Conservation (phyloP, 208 protist genomes). For the Trypanosoma lewisi region DNA sequence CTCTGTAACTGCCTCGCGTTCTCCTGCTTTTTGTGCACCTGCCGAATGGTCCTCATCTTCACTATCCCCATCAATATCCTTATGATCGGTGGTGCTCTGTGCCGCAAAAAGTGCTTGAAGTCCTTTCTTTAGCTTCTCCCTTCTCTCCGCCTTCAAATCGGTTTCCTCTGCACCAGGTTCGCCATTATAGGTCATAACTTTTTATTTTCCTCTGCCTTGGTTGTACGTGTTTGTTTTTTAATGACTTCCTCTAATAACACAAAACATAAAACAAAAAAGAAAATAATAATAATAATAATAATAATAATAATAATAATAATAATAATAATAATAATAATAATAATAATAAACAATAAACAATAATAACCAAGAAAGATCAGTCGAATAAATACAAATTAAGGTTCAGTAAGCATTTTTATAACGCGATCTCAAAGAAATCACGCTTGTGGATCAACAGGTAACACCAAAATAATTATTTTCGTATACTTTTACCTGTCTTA, state of each 20-base stretch:
- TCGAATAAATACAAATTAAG: background rate
- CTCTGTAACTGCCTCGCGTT: slow-evolving; percentile 15
- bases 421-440: background rate
- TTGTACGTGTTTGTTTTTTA: background rate
- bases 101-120: slow-evolving; percentile 25
- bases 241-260: background rate
- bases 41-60: slow-evolving; percentile 23
- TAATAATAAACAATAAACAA: no score
- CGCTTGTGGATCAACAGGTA: no score
- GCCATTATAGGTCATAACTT: slow-evolving; percentile 11
- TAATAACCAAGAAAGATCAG: background rate
- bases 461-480: no score
- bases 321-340: no score
- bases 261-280: background rate
- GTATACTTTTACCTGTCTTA: slow-evolving; percentile 9
- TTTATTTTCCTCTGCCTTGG: slow-evolving; percentile 2
- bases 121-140: slow-evolving; percentile 16
- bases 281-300: slow-evolving; percentile 5
- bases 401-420: background rate
- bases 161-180: background rate
- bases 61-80: slow-evolving; percentile 29
- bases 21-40: background rate
- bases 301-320: background rate
- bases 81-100: background rate
- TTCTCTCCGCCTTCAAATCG: slow-evolving; percentile 10